These are phyloP conservation scores for Middelhovenomyces tepae DNA, from an alignment of 805 yeast species.

Conservation along the genomic window DNA sequence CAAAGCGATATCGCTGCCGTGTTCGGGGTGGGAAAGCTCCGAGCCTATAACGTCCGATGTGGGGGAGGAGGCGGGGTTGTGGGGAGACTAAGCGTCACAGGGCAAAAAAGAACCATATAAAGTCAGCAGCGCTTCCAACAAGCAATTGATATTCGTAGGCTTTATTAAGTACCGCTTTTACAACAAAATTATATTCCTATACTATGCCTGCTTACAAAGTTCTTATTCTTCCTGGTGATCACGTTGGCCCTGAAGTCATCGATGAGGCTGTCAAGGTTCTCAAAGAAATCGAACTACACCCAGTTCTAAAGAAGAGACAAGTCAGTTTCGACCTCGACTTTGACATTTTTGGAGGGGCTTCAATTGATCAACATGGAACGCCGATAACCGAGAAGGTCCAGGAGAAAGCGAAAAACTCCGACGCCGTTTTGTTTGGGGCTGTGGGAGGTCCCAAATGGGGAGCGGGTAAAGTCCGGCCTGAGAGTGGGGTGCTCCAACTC, in stretches of 20 bases:
- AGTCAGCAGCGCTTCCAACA: no score
- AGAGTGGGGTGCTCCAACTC: slow-evolving; percentile 77
- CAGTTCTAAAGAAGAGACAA: neutral
- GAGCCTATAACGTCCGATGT: no score
- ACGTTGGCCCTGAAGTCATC: slow-evolving; percentile 79
- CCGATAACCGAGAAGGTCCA: slow-evolving; percentile 74
- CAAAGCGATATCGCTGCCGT: no score
- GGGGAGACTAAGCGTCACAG: no score
- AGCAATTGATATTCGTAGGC: no score
- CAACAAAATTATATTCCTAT: no score
- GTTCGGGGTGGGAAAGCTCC: no score
- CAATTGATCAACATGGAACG: slow-evolving; percentile 81
- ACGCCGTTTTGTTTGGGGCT: slow-evolving; percentile 83
- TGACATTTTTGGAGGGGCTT: slow-evolving; percentile 87
- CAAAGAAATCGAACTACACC: slow-evolving; percentile 50
- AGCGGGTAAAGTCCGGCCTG: slow-evolving; percentile 80
- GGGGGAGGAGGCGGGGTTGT: no score
- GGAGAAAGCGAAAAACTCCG: slow-evolving; percentile 64
- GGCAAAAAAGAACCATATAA: no score
- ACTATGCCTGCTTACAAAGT: no score
- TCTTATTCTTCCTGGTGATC: slow-evolving; percentile 86
- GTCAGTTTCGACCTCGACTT: slow-evolving; percentile 54
- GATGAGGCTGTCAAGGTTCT: slow-evolving; percentile 83
- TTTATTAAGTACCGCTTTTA: no score
- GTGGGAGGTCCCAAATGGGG: slow-evolving; percentile 98